These are phyloP conservation scores for Cryptococcus jaspeensis DNA, from an alignment of 1,284 basidiomycete species.

Conservation along the genomic window DNA sequence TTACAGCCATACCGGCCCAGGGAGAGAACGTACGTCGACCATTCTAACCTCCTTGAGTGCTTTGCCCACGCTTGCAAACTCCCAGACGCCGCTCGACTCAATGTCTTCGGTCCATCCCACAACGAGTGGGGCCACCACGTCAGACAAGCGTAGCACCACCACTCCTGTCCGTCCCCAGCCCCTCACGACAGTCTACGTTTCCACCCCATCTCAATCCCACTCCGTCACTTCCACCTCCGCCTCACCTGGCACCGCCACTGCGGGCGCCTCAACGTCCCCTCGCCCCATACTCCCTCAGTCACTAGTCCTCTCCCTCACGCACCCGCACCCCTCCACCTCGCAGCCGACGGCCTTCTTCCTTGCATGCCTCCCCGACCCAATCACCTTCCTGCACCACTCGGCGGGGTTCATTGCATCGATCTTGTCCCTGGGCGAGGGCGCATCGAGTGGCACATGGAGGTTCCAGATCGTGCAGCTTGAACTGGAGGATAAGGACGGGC, in stretches of 20 bases:
- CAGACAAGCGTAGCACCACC: too few species aligned
- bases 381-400: constrained; percentile 30
- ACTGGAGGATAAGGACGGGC: constrained; percentile 30
- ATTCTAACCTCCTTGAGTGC: too few species aligned
- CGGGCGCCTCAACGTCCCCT: constrained; percentile 7
- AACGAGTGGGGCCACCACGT: too few species aligned
- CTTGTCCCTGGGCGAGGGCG: not conserved
- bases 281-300: constrained; percentile 9
- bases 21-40: too few species aligned
- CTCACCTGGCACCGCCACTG: constrained; percentile 2
- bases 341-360: constrained; percentile 31
- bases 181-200: constrained; percentile 22
- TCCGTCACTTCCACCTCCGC: constrained; percentile 4
- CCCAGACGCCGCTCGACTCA: too few species aligned
- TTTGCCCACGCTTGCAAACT: too few species aligned
- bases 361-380: constrained; percentile 32
- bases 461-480: constrained; percentile 28
- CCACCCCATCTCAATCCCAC: constrained; percentile 3
- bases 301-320: constrained; percentile 26
- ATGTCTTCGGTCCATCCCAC: too few species aligned
- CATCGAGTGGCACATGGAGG: constrained; percentile 19
- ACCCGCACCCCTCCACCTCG: constrained; percentile 13
- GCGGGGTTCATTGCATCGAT: constrained; percentile 19
- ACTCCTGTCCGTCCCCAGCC: constrained; percentile 7
- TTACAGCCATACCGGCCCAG: too few species aligned